Conservation (phyloP, 129 eudicot genomes). For the Flaveria linearis region DNA sequence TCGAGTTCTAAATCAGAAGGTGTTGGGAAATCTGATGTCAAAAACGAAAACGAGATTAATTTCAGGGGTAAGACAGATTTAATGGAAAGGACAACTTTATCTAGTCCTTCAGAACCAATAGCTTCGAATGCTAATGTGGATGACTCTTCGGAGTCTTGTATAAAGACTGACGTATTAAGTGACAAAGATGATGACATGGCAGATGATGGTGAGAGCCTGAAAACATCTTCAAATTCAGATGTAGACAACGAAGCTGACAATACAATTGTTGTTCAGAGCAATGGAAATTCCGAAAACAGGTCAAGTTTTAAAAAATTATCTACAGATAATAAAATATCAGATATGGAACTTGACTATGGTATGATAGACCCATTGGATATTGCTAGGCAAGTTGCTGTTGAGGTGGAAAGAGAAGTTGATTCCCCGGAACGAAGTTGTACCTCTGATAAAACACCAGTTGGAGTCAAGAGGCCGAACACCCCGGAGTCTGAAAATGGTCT, state of each 20-base stretch:
- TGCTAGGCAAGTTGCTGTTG: slow-evolving; percentile 77
- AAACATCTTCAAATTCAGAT: slow-evolving; percentile 26
- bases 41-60: slow-evolving; percentile 26
- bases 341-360: slow-evolving; percentile 58
- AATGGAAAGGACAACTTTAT: slow-evolving; percentile 17
- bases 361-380: slow-evolving; percentile 70
- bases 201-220: slow-evolving; percentile 25
- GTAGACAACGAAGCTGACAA: neutral
- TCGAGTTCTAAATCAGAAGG: slow-evolving; percentile 12
- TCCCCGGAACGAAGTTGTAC: slow-evolving; percentile 63
- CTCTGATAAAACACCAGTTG: slow-evolving; percentile 47
- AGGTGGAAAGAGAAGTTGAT: slow-evolving; percentile 70
- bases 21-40: slow-evolving; percentile 21
- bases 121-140: slow-evolving; percentile 31
- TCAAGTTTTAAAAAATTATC: neutral
- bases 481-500: slow-evolving; percentile 45
- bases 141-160: slow-evolving; percentile 12
- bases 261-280: neutral
- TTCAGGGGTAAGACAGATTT: slow-evolving; percentile 26
- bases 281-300: neutral
- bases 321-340: slow-evolving; percentile 12
- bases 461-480: slow-evolving; percentile 26
- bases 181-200: slow-evolving; percentile 36
- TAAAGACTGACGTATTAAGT: slow-evolving; percentile 27
- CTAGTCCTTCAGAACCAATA: slow-evolving; percentile 29